Evolutionary conservation across 2,329 filamentous ascomycete genomes (phyloP), one percentile per base, ranked within the genome.

Genomic region (Iodosphaeria phyllophila): DNA sequence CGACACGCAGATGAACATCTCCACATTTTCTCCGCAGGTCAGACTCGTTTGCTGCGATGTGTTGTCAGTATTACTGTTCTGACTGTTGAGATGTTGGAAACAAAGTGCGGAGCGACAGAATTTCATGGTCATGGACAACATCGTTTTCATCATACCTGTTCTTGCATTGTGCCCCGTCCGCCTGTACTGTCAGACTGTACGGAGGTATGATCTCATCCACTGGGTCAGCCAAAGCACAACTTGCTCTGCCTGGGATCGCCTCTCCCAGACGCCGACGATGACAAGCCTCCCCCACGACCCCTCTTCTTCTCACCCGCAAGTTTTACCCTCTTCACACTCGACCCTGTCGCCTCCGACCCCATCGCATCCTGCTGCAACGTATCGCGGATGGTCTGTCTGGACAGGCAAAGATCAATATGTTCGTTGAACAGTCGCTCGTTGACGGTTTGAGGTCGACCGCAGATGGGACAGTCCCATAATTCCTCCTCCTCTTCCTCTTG

Each of bases 391-490:
- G 82, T 79, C 40, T 78, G 70, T 28, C 74, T 63, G 1, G 84
- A 93, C 2, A 98, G 61, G 45, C 89, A 98, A 6, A 77, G 64
- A 44, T 98, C 89, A 25, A 98, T 83, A 41, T 98, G 89, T 28
- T 76, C 68, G 36, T 98, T 98, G 50, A 95, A 92, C 1, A 52
- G 54, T 22, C 60, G 61, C 43, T 93, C 82, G 24, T 86, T 63
- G 0, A 82, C 66, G 1, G 56, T 41, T 40, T 93, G 84, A 0
- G 79, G 73, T 10, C 74, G 58, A n/a, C 56, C 52, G 46, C 89
- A 98, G 22, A 95, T 78, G 0, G 89, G 89, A 46, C 89, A 98
- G 18, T 74, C 63, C 84, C 84, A 95, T 46, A 57, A 60, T 23
- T 69, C 56, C 26, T 42, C 42, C 8, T 63, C 51, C 26, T 52